These are phyloP conservation scores for Russula sp. DNA, from an alignment of 768 basidiomycete species.

Conservation along the genomic window DNA sequence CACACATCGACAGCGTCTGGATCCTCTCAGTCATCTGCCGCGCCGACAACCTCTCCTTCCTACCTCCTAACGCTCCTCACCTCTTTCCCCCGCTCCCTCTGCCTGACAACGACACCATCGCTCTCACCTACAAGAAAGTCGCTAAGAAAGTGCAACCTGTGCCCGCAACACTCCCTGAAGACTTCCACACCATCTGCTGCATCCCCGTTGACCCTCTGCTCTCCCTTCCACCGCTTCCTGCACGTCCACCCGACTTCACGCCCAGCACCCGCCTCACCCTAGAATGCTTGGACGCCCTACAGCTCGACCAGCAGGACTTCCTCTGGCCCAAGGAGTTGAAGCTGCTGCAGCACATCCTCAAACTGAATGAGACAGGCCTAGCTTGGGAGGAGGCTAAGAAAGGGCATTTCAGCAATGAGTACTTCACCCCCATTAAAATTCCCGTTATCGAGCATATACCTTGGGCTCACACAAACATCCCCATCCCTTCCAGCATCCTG, in stretches of 20 bases:
- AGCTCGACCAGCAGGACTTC: not conserved
- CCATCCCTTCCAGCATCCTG: conserved; percentile 20
- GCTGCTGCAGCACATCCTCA: conserved; percentile 27
- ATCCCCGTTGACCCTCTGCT: not conserved
- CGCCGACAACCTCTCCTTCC: too few relatives aligned
- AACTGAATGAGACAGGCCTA: conserved; percentile 25
- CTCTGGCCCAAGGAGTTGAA: conserved; percentile 29
- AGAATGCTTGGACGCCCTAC: not conserved
- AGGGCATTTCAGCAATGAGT: too few relatives aligned
- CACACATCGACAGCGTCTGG: too few relatives aligned
- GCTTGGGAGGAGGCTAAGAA: too few relatives aligned
- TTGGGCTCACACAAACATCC: not conserved
- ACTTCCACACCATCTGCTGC: not conserved
- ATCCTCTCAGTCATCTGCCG: too few relatives aligned
- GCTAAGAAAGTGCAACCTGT: not conserved
- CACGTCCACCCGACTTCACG: not conserved
- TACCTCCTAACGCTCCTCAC: too few relatives aligned
- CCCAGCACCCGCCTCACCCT: not conserved
- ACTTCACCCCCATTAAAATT: too few relatives aligned
- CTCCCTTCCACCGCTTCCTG: not conserved
- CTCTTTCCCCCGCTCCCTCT: too few relatives aligned
- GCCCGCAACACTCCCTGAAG: not conserved
- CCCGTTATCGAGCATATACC: conserved; percentile 35
- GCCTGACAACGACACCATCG: too few relatives aligned
- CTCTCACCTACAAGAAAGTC: too few relatives aligned